Conservation (phyloP, 2,329 filamentous ascomycete species). For the Graphilbum fragrans region DNA sequence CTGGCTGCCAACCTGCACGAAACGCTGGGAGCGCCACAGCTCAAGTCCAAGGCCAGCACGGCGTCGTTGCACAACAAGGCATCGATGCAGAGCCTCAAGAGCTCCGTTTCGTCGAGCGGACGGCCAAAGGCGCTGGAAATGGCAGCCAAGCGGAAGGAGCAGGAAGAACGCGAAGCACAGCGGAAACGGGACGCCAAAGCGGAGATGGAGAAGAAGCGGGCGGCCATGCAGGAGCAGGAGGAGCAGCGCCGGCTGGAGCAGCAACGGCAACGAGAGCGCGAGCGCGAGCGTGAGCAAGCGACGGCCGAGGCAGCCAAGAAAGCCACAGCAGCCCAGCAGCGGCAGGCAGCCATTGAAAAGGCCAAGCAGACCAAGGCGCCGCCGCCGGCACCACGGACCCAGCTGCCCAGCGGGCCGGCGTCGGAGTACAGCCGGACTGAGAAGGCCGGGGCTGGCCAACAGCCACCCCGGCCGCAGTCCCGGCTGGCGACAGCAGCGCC, state of each 20-base stretch:
- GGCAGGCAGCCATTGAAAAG: conserved; percentile 50
- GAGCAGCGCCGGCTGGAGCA: conserved; percentile 46
- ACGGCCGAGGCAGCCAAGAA: conserved; percentile 43
- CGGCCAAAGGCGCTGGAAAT: conserved; percentile 62
- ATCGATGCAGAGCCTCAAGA: conserved; percentile 50
- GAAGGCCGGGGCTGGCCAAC: conserved; percentile 6
- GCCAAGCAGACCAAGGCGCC: conserved; percentile 53
- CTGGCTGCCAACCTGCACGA: conserved; percentile 49
- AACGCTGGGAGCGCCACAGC: conserved; percentile 26
- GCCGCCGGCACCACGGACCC: conserved; percentile 43
- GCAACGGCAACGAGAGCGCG: conserved; percentile 42
- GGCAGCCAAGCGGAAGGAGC: conserved; percentile 72
- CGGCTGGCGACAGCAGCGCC: conserved; percentile 44
- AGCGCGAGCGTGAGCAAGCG: conserved; percentile 44
- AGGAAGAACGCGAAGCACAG: conserved; percentile 69
- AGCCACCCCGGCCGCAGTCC: conserved; percentile 35
- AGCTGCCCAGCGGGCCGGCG: conserved; percentile 32
- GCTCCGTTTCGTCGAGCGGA: conserved; percentile 47
- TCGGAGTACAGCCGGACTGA: conserved; percentile 27
- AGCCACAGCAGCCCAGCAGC: conserved; percentile 33
- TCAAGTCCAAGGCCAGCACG: conserved; percentile 55
- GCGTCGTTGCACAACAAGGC: conserved; percentile 47
- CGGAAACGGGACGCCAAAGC: conserved; percentile 71
- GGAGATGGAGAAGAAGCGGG: conserved; percentile 67
- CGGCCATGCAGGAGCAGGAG: conserved; percentile 50